Percentiles rank a stretch among this genome's conserved stretches.
Conservation (phyloP, 441 rosid species). For the Brassica balearica region DNA sequence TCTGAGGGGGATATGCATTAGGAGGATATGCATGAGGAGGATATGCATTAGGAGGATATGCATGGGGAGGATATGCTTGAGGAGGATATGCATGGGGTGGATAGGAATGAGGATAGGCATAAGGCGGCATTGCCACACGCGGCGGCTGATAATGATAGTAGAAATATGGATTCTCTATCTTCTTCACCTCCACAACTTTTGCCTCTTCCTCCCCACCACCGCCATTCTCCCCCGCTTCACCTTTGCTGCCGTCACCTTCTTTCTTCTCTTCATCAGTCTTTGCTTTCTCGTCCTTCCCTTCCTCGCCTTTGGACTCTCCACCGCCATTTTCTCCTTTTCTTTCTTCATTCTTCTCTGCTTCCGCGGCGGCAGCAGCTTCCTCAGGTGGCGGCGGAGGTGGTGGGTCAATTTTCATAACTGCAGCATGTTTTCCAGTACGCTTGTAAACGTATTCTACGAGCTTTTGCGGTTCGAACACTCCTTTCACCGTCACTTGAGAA, state of each 20-base stretch:
- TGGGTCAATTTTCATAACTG: conserved; percentile 62
- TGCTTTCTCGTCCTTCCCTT: conserved; percentile 40
- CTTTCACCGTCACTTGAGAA: conserved; percentile 78
- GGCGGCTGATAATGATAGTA: conserved; percentile 60
- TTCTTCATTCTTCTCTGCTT: conserved; percentile 49
- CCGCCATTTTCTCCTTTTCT: conserved; percentile 31
- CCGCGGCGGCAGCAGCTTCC: conserved; percentile 37
- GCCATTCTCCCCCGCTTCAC: conserved; percentile 38
- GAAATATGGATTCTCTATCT: conserved; percentile 46
- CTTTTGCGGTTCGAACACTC: conserved; percentile 65
- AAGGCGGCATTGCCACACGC: conserved; percentile 51
- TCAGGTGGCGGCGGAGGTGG: conserved; percentile 46
- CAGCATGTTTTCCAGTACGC: conserved; percentile 78
- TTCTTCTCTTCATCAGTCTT: conserved; percentile 46
- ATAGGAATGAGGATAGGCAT: conserved; percentile 52
- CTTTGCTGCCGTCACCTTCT: conserved; percentile 43
- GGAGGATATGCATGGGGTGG: neutral
- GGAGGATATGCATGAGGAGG: conserved; percentile 43
- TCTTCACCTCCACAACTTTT: conserved; percentile 63
- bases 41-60: neutral
- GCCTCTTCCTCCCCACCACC: conserved; percentile 52
- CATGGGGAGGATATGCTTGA: conserved; percentile 67
- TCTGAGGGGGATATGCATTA: conserved; percentile 62
- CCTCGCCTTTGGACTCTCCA: conserved; percentile 46
- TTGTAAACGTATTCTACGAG: conserved; percentile 71